Percentiles rank a stretch among this genome's conserved stretches.
These are phyloP conservation scores for Talaromyces sp. DNA, from an alignment of 2,329 filamentous ascomycete genomes.

Conservation along the genomic window DNA sequence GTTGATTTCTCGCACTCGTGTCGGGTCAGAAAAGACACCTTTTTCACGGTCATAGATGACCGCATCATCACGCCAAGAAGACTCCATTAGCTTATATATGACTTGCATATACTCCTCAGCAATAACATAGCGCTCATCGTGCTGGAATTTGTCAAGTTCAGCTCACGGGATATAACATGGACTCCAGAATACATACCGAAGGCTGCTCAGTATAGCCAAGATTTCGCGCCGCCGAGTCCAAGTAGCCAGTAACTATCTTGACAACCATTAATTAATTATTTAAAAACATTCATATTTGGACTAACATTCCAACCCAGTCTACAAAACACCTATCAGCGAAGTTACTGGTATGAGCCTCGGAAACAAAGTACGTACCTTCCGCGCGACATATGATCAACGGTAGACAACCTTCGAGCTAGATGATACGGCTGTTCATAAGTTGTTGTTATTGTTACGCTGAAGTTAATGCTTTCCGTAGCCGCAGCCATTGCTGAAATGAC, in stretches of 20 bases:
- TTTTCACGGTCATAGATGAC: conserved; percentile 48
- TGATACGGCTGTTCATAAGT: conserved; percentile 59
- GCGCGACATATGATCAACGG: conserved; percentile 56
- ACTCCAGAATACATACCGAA: no score
- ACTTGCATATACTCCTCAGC: conserved; percentile 59
- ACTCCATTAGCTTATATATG: conserved; percentile 58
- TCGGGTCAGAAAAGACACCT: conserved; percentile 55
- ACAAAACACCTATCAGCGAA: no score
- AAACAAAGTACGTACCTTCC: conserved; percentile 45
- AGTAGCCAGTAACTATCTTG: no score
- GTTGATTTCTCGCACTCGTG: conserved; percentile 56
- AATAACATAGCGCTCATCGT: conserved; percentile 57
- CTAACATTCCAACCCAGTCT: no score
- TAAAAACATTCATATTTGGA: no score
- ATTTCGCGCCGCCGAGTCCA: no score
- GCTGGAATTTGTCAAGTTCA: conserved; percentile 52
- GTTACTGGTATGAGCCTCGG: no score
- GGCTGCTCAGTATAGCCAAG: no score
- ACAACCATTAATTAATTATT: no score
- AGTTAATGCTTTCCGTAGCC: conserved; percentile 58
- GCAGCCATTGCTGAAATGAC: conserved; percentile 59
- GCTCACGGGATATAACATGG: conserved; percentile 64
- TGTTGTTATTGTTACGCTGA: conserved; percentile 59
- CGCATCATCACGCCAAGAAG: conserved; percentile 55
- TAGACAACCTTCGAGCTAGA: conserved; percentile 58